phyloP scores from a whole-genome alignment of 345 rosid genomes.

The Stellera chamaejasme region DNA sequence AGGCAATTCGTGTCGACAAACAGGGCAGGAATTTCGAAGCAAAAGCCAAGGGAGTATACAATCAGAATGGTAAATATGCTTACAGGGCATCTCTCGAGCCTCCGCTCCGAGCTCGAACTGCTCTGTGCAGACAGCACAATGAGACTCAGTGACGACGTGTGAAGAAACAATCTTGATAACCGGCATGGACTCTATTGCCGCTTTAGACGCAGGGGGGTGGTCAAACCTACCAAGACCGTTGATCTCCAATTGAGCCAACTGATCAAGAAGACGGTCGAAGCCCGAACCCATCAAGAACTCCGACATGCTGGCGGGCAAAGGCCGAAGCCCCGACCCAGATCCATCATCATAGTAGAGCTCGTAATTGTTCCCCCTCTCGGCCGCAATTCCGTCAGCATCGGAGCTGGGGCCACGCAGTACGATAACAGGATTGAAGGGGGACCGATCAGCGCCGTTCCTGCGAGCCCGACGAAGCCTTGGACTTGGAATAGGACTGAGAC shows the following conservation, averaged over 20 bases:
- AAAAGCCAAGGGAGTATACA: slow-evolving; percentile 57
- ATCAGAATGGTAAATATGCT: slow-evolving; percentile 50
- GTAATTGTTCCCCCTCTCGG: slow-evolving; percentile 26
- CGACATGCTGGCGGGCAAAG: slow-evolving; percentile 55
- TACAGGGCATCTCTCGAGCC: slow-evolving; percentile 60
- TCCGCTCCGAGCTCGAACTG: slow-evolving; percentile 36
- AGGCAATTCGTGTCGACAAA: slow-evolving; percentile 50
- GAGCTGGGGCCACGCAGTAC: slow-evolving; percentile 39
- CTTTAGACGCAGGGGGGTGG: slow-evolving; percentile 49
- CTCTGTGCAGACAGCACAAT: slow-evolving; percentile 55
- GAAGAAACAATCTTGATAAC: slow-evolving; percentile 25
- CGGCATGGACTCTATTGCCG: slow-evolving; percentile 55
- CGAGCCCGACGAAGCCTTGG: slow-evolving; percentile 31
- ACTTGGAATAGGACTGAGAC: slow-evolving; percentile 13
- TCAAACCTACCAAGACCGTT: slow-evolving; percentile 38
- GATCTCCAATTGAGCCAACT: slow-evolving; percentile 45
- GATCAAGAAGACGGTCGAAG: slow-evolving; percentile 62
- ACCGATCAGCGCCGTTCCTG: slow-evolving; percentile 45
- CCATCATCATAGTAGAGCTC: slow-evolving; percentile 66
- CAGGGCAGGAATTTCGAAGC: slow-evolving; percentile 46
- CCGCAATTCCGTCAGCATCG: slow-evolving; percentile 18
- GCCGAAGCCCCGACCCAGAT: slow-evolving; percentile 47
- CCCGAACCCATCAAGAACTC: slow-evolving; percentile 73
- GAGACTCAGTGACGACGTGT: slow-evolving; percentile 35
- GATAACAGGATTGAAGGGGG: slow-evolving; percentile 57